These are phyloP conservation scores for Gentiana straminea DNA, from an alignment of 257 asterid species.

Conservation along the genomic window DNA sequence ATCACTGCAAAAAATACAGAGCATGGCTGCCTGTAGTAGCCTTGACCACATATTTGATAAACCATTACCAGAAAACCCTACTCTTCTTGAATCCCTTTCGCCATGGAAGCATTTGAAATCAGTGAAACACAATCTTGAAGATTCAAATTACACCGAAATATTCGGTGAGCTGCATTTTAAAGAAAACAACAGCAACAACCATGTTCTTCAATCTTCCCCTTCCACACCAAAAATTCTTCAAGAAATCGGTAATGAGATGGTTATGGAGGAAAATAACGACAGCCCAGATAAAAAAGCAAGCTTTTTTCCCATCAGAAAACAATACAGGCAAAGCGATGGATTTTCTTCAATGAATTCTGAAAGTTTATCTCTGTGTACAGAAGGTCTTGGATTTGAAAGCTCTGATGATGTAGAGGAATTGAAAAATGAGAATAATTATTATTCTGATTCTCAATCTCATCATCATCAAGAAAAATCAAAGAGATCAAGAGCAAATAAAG, in stretches of 20 bases:
- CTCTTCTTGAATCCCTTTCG: conserved; percentile 52
- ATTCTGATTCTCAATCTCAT: conserved; percentile 11
- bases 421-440: conserved; percentile 11
- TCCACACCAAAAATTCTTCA: conserved; percentile 6
- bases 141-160: conserved; percentile 35
- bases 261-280: conserved; percentile 2
- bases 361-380: conserved; percentile 54
- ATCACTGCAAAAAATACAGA: neutral
- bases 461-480: conserved; percentile 14
- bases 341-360: conserved; percentile 45
- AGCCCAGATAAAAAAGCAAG: conserved; percentile 4
- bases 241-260: conserved; percentile 3
- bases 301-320: conserved; percentile 11
- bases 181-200: conserved; percentile 11
- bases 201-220: neutral
- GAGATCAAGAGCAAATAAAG: conserved; percentile 25
- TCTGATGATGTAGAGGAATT: conserved; percentile 45
- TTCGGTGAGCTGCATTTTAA: conserved; percentile 40
- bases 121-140: conserved; percentile 21
- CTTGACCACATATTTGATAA: conserved; percentile 65
- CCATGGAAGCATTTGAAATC: conserved; percentile 46
- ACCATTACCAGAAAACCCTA: conserved; percentile 50
- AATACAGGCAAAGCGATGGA: conserved; percentile 33
- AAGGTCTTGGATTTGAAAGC: conserved; percentile 77
- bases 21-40: conserved; percentile 79